phyloP scores from a whole-genome alignment of 495 filamentous ascomycete species.

The Thermothielavioides terrestris region DNA sequence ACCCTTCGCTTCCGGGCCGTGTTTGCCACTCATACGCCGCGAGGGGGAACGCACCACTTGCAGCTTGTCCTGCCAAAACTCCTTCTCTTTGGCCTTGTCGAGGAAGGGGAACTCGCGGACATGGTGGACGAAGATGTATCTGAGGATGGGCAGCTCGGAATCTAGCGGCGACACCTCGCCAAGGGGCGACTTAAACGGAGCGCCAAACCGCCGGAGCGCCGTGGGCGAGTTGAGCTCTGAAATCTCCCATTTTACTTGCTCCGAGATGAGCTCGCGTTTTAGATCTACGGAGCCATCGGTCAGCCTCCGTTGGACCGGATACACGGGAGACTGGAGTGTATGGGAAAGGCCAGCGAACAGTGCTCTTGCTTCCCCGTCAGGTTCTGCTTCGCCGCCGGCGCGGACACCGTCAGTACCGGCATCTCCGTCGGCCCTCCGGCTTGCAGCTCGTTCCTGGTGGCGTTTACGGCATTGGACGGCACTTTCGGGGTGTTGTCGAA shows the following conservation, averaged over 20 bases:
- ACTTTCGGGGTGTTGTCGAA: neutral
- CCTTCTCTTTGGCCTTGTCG: slow-evolving; percentile 91
- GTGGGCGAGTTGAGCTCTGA: slow-evolving; percentile 87
- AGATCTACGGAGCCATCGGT: slow-evolving; percentile 53
- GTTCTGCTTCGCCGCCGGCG: slow-evolving; percentile 23
- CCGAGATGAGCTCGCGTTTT: slow-evolving; percentile 86
- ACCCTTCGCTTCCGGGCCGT: neutral
- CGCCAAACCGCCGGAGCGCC: slow-evolving; percentile 87
- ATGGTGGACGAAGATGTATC: slow-evolving; percentile 98
- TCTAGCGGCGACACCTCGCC: slow-evolving; percentile 91
- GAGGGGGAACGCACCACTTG: slow-evolving; percentile 63
- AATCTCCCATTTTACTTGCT: slow-evolving; percentile 84
- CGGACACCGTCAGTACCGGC: slow-evolving; percentile 11
- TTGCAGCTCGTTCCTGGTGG: slow-evolving; percentile 7
- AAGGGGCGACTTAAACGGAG: slow-evolving; percentile 83
- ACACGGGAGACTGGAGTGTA: neutral
- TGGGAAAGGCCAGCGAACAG: slow-evolving; percentile 47
- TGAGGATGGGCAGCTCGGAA: slow-evolving; percentile 84
- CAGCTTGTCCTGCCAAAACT: slow-evolving; percentile 98
- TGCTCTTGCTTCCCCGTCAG: slow-evolving; percentile 97
- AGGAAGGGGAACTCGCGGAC: slow-evolving; percentile 96
- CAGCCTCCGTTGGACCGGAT: neutral
- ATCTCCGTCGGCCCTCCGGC: slow-evolving; percentile 8
- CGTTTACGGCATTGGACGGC: neutral
- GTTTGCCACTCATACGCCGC: too few species aligned